Percentiles rank a stretch among this genome's conserved stretches.
Conservation (phyloP, 148 eudicot genomes). For the Fallopia convolvulus region DNA sequence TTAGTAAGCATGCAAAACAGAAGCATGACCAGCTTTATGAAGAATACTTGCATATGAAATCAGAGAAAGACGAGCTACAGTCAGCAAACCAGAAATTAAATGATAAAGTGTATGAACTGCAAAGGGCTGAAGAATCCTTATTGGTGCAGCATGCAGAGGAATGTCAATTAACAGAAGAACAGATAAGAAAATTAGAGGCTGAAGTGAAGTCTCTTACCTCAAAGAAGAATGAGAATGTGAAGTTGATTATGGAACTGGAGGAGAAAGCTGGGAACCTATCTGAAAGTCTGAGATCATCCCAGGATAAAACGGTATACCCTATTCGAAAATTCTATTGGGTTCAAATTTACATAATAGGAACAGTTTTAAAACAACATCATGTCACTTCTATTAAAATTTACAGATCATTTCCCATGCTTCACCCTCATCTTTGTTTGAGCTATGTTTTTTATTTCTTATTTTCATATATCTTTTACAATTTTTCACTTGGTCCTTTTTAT, state of each 20-base stretch:
- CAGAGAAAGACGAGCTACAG: slow-evolving; percentile 57
- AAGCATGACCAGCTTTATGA: slow-evolving; percentile 49
- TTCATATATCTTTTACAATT: neutral
- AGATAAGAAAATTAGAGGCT: slow-evolving; percentile 50
- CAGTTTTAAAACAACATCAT: neutral
- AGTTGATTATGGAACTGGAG: slow-evolving; percentile 40
- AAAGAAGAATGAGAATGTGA: slow-evolving; percentile 47
- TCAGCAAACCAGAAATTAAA: slow-evolving; percentile 45
- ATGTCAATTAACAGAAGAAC: slow-evolving; percentile 73
- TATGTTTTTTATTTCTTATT: neutral
- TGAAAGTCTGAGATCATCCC: slow-evolving; percentile 40
- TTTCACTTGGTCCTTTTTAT: neutral
- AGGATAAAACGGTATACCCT: slow-evolving; percentile 51
- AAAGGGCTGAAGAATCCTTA: slow-evolving; percentile 56
- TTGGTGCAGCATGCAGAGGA: slow-evolving; percentile 91
- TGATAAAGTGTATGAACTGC: slow-evolving; percentile 54
- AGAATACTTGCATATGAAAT: slow-evolving; percentile 30
- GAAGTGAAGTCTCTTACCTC: slow-evolving; percentile 52
- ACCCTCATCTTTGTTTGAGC: neutral
- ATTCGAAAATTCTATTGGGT: neutral
- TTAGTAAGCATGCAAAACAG: slow-evolving; percentile 37
- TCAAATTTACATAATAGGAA: neutral
- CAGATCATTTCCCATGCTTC: neutral
- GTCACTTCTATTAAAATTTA: neutral
- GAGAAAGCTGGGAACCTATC: slow-evolving; percentile 44